Evolutionary conservation across 768 basidiomycete species (phyloP).

Genomic region (Inosperma sp.): DNA sequence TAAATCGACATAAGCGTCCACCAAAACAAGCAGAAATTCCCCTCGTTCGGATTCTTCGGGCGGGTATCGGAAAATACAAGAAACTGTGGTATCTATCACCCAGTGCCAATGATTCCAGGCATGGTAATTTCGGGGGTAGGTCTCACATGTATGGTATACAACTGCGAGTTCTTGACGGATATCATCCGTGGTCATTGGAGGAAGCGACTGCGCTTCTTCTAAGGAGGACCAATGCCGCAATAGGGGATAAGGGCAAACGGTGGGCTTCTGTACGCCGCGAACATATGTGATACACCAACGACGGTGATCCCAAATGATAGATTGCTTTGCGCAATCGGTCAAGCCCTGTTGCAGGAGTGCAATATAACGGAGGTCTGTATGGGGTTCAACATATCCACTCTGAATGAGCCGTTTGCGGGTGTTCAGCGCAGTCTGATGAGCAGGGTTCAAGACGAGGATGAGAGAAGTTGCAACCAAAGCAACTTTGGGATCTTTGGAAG

Average conservation of each 20-base stretch:
- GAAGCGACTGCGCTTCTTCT: conserved; percentile 23
- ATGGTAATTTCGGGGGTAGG: conserved; percentile 70
- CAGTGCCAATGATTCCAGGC: conserved; percentile 64
- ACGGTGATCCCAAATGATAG: conserved; percentile 66
- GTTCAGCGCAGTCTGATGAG: conserved; percentile 66
- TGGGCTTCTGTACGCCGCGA: conserved; percentile 20
- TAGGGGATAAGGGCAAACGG: neutral
- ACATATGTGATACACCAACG: conserved; percentile 52
- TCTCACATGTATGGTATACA: conserved; percentile 47
- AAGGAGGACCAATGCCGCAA: conserved; percentile 23
- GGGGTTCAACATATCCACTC: conserved; percentile 31
- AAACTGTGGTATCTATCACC: conserved; percentile 32
- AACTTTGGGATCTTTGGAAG: conserved; percentile 15
- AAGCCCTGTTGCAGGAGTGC: conserved; percentile 46
- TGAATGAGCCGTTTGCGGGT: conserved; percentile 49
- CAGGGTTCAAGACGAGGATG: conserved; percentile 63
- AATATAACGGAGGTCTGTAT: conserved; percentile 46
- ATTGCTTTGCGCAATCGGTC: conserved; percentile 57
- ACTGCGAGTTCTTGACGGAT: conserved; percentile 47
- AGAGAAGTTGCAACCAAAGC: conserved; percentile 38
- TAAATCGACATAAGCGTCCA: conserved; percentile 34
- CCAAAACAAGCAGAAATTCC: conserved; percentile 32
- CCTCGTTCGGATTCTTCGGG: conserved; percentile 14
- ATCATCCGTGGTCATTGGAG: conserved; percentile 32
- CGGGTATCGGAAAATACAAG: conserved; percentile 13